These are phyloP conservation scores for Brassica incana DNA, from an alignment of 345 rosid genomes.

Conservation along the genomic window DNA sequence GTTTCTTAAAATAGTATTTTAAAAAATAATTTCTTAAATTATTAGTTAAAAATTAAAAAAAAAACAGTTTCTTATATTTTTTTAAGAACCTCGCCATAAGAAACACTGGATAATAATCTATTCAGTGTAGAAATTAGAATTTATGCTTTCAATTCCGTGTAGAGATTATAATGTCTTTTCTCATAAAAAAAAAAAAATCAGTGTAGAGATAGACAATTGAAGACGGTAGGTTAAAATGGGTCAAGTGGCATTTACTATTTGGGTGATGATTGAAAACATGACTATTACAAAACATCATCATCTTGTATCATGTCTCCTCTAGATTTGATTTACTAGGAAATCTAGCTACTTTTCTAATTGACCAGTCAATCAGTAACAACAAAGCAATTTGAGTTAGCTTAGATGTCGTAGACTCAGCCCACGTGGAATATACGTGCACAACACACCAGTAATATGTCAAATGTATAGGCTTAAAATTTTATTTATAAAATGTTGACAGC, in stretches of 20 bases:
- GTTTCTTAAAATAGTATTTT: no score
- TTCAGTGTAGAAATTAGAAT: no score
- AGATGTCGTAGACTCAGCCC: background rate
- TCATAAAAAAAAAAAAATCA: no score
- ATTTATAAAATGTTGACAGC: background rate
- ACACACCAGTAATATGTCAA: background rate
- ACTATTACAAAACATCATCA: conserved; percentile 21
- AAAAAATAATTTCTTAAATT: no score
- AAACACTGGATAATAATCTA: no score
- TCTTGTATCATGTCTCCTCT: conserved; percentile 10
- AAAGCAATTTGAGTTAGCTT: background rate
- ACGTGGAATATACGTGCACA: background rate
- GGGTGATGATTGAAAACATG: conserved; percentile 29
- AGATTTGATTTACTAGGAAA: conserved; percentile 30
- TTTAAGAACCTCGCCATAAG: no score
- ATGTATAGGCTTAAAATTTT: background rate
- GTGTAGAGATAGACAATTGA: conserved; percentile 1
- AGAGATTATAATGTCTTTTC: no score
- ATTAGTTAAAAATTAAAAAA: no score
- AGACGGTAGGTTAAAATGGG: conserved; percentile 23
- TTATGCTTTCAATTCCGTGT: no score
- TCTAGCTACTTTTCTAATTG: conserved; percentile 3
- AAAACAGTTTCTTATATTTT: no score
- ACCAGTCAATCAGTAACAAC: background rate
- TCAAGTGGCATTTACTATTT: conserved; percentile 34